Evolutionary conservation across 768 basidiomycete genomes (phyloP).

Genomic region (Pleurotus platypus): DNA sequence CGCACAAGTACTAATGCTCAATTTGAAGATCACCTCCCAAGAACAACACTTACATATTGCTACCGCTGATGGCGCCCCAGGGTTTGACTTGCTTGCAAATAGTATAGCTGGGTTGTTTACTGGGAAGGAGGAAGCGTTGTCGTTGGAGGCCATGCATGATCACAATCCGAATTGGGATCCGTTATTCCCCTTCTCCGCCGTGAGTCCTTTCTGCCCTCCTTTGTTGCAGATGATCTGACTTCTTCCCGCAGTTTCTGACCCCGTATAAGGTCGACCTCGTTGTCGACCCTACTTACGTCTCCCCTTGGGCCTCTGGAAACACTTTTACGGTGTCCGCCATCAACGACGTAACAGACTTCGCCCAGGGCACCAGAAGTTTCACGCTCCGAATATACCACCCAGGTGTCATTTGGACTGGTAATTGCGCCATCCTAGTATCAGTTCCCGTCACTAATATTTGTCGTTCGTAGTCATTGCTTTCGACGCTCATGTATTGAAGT

Average conservation of each 20-base stretch:
- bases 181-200: conserved; percentile 76
- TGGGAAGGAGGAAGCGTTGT: conserved; percentile 31
- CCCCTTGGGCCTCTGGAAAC: conserved; percentile 38
- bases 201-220: conserved; percentile 26
- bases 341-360: conserved; percentile 51
- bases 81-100: conserved; percentile 58
- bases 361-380: conserved; percentile 63
- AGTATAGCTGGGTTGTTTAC: conserved; percentile 63
- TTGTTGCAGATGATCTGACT: neutral
- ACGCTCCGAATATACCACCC: conserved; percentile 73
- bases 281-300: conserved; percentile 42
- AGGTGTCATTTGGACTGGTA: conserved; percentile 84
- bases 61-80: conserved; percentile 78
- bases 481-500: conserved; percentile 82
- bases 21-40: conserved; percentile 58
- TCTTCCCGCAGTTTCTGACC: conserved; percentile 63
- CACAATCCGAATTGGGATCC: conserved; percentile 88
- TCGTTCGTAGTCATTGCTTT: conserved; percentile 70
- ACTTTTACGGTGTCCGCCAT: conserved; percentile 53
- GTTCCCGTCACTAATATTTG: neutral
- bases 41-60: conserved; percentile 80
- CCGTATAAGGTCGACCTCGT: conserved; percentile 77
- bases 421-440: neutral
- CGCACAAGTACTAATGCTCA: neutral
- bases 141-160: conserved; percentile 61